Base-by-base conservation (phyloP, 768 basidiomycete species). In the Lactarius quietus region DNA sequence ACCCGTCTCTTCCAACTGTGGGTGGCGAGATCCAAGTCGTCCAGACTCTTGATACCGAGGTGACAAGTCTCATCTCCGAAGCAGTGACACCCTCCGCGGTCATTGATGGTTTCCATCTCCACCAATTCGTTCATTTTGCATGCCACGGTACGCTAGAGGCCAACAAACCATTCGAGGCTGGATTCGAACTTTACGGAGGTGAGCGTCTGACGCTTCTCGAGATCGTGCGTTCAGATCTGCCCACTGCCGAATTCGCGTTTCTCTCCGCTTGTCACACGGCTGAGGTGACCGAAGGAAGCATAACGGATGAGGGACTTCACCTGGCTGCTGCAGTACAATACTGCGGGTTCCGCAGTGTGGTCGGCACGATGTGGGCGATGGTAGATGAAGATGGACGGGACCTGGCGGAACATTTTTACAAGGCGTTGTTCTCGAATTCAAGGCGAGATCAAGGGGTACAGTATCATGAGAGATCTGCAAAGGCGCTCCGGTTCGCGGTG, bases 351-450 rank as follows among this genome's bases (percentile, higher is more conserved):
- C 0, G 52, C 1, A 64, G 48, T 17, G 48, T 58, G 1, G 56
- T 59, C 20, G 56, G 38, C 10, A 51, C 56, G 9, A 59, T 52
- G 57, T 58, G 65, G 54, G 56, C 29, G 7, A 45, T 55, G 55
- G 51, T 33, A 3, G 48, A 60, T 9, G 6, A 1, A 6, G 48
- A 43, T 3, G 43, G 43, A 43, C 43, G 43, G 9, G 43, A 43
- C 43, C 3, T 43, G 20, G 43, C 43, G 3, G n/a, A 43, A 10
- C 20, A 43, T n/a, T 43, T 43, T 43, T 43, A 43, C 43, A n/a
- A n/a, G 43, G 20, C 43, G 20, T 43, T 43, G 20, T 43, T 45
- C 43, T 45, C n/a, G 9, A 45, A 3, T 12, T 36, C 10, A 2
- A 12, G 36, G 10, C 36, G 36, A 2, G 36, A 36, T 7, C 36